Base-by-base conservation (phyloP, 208 protist species). In the Leishmania aethiopica region DNA sequence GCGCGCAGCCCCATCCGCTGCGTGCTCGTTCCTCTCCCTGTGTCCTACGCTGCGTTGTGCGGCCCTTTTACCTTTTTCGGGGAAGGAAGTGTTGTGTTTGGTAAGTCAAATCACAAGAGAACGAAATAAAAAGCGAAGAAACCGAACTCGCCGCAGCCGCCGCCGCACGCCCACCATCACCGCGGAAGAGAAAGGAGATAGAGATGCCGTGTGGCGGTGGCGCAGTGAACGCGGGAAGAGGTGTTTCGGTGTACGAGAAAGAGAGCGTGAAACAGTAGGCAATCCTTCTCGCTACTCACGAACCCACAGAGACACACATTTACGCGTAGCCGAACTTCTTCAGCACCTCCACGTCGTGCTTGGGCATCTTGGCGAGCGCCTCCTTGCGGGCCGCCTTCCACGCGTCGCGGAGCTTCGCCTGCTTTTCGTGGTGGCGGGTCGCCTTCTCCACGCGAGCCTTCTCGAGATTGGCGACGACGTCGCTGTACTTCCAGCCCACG, bases 271-370 rank as follows among this genome's bases (percentile, higher is more conserved):
- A 76, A 32, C 4, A 35, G 69, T 13, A 74, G 42, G 2, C 45
- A 32, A 45, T 45, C 6, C 15, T 74, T 45, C 25, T 28, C 28
- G 2, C 45, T 2, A 8, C 72, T 19, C 11, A 64, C 40, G 32
- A 45, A 78, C 32, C 15, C 79, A 83, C 37, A 49, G 32, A 62
- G 8, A 11, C n/a, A 49, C 28, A 45, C 22, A 19, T 77, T 93
- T 93, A 96, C 81, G 95, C 91, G 86, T 92, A 94, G 78, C 95
- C 95, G 80, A 95, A 98, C 91, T 98, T 98, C 89, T 95, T 95
- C 81, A 96, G 90, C 73, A 96, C 88, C 84, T 86, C 92, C 55
- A 96, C 91, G 88, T 96, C 95, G 77, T 95, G 88, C 88, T 93
- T 93, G 60, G 89, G 88, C 89, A 96, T 96, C 92, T 96, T 96